These are phyloP conservation scores for Tulasnella sp. DNA, from an alignment of 768 basidiomycete species.

Conservation along the genomic window DNA sequence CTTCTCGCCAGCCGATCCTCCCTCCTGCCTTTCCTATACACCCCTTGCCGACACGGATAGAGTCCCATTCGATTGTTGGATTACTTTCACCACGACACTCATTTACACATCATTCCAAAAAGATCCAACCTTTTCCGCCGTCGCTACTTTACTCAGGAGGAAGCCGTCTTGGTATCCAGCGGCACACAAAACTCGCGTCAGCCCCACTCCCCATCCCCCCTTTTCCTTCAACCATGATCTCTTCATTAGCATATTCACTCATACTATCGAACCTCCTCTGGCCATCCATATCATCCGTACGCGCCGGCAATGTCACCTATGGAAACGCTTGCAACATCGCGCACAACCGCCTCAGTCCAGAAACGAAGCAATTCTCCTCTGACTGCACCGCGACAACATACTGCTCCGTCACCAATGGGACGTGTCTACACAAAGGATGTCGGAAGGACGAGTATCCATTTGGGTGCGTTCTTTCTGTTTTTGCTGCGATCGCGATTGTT, in stretches of 20 bases:
- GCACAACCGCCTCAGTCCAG: conserved; percentile 58
- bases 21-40: neutral
- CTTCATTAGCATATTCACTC: neutral
- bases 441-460: conserved; percentile 70
- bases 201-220: neutral
- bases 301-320: conserved; percentile 38
- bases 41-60: no score
- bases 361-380: conserved; percentile 69
- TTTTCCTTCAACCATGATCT: conserved; percentile 1
- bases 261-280: conserved; percentile 2
- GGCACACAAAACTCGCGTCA: neutral
- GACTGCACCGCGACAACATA: conserved; percentile 66
- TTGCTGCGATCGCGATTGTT: neutral
- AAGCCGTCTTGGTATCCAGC: neutral
- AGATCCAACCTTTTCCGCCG: neutral
- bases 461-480: conserved; percentile 37
- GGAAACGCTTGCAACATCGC: conserved; percentile 41
- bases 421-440: conserved; percentile 57
- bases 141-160: no score
- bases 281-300: neutral
- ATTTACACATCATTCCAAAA: neutral
- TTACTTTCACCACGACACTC: no score
- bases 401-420: conserved; percentile 43
- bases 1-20: neutral
- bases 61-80: no score